phyloP scores from a whole-genome alignment of 495 filamentous ascomycete genomes.

The Aspergillus carlsbadensis region DNA sequence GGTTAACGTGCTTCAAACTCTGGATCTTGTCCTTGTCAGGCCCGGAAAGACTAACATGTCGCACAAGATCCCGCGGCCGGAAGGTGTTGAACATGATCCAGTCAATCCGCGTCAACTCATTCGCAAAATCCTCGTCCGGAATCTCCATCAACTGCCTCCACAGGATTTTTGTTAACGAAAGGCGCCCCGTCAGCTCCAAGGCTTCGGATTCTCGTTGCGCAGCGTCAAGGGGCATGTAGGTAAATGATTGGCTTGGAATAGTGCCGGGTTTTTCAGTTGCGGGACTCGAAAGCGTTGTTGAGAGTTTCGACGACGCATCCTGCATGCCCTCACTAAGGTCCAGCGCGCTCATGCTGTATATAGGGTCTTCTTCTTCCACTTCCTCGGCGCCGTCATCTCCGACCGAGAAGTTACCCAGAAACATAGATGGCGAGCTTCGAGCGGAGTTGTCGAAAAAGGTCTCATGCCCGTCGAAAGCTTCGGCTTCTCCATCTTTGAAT shows the following conservation, averaged over 20 bases:
- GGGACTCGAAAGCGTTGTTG: slow-evolving; percentile 42
- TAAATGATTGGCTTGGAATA: slow-evolving; percentile 45
- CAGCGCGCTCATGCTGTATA: slow-evolving; percentile 44
- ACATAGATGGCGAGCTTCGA: slow-evolving; percentile 40
- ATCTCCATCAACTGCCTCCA: slow-evolving; percentile 83
- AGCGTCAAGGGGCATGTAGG: slow-evolving; percentile 59
- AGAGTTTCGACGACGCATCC: slow-evolving; percentile 40
- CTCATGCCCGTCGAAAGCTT: slow-evolving; percentile 36
- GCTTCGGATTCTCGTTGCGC: slow-evolving; percentile 70
- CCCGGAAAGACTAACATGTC: slow-evolving; percentile 76
- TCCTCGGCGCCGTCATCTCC: slow-evolving; percentile 27
- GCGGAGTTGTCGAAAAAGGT: slow-evolving; percentile 41
- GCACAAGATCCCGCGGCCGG: slow-evolving; percentile 87
- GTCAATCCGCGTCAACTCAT: slow-evolving; percentile 91
- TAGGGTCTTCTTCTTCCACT: slow-evolving; percentile 41
- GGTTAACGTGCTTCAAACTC: slow-evolving; percentile 80
- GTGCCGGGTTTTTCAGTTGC: slow-evolving; percentile 39
- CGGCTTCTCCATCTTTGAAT: slow-evolving; percentile 59
- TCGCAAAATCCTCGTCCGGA: slow-evolving; percentile 77
- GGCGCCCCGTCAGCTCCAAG: slow-evolving; percentile 60
- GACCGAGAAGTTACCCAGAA: slow-evolving; percentile 26
- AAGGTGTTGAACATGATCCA: slow-evolving; percentile 98
- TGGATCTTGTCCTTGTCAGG: slow-evolving; percentile 73
- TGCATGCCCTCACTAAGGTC: slow-evolving; percentile 43
- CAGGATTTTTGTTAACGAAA: slow-evolving; percentile 68